Percentiles rank a stretch among this genome's conserved stretches.
phyloP scores from a whole-genome alignment of 495 filamentous ascomycete genomes.

The Choiromyces venosus region DNA sequence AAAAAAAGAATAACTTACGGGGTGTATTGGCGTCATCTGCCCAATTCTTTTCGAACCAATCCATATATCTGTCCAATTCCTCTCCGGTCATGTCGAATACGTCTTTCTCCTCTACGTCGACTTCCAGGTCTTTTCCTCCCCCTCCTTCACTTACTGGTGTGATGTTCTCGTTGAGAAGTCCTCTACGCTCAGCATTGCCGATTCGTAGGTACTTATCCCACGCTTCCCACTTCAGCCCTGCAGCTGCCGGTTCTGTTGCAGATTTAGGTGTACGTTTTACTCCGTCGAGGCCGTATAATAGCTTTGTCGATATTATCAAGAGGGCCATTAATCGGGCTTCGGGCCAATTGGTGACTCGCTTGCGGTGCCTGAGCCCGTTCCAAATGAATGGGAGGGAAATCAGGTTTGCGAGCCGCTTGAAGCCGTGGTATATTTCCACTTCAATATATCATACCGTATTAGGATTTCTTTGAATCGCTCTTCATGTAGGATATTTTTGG shows the following conservation, averaged over 20 bases:
- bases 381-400: slow-evolving; percentile 44
- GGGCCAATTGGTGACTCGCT: slow-evolving; percentile 46
- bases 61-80: slow-evolving; percentile 75
- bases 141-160: slow-evolving; percentile 32
- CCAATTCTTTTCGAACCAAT: slow-evolving; percentile 81
- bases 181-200: slow-evolving; percentile 30
- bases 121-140: slow-evolving; percentile 46
- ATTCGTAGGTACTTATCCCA: slow-evolving; percentile 58
- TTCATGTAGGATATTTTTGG: neutral
- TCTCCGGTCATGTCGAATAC: slow-evolving; percentile 60
- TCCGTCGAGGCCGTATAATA: slow-evolving; percentile 69
- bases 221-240: slow-evolving; percentile 62
- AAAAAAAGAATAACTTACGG: slow-evolving; percentile 40
- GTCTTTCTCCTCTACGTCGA: slow-evolving; percentile 58
- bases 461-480: too few relatives aligned
- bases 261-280: slow-evolving; percentile 53
- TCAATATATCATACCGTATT: neutral
- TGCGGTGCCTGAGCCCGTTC: slow-evolving; percentile 17
- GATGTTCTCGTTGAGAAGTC: slow-evolving; percentile 10
- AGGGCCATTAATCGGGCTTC: slow-evolving; percentile 67
- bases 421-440: slow-evolving; percentile 65
- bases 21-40: slow-evolving; percentile 49
- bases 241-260: slow-evolving; percentile 55
- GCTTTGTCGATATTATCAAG: slow-evolving; percentile 71
- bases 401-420: slow-evolving; percentile 54